Base-by-base conservation (phyloP, 2,329 filamentous ascomycete genomes). In the Trichoderma hamatum region DNA sequence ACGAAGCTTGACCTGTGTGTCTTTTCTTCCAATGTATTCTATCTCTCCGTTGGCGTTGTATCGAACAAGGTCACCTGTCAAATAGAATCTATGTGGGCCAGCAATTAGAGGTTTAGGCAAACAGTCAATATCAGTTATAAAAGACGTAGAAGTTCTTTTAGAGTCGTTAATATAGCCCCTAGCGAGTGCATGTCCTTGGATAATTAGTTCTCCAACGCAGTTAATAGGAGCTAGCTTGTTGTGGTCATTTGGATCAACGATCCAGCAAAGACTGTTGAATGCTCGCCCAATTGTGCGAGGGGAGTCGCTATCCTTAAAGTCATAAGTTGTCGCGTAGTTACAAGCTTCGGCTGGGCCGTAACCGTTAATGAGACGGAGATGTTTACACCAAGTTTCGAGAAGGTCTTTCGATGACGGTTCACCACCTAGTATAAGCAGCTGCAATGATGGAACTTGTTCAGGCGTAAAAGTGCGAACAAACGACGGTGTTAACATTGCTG, bases 151-250 rank as follows among this genome's bases (percentile, higher is more conserved):
- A 78, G 82, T 78, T 9, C 32, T 39, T 3, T 70, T 68, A 28
- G 74, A 2, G 36, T 78, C 73, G 65, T 84, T 82, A 30, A 85
- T 74, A 68, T 87, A 88, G 39, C 84, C 83, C 28, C 81, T 76
- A 32, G 82, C 84, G 13, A 88, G 36, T 19, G 70, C 49, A 3
- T 83, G 84, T 2, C 72, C 71, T 60, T 73, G 70, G 11, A 76
- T 67, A 1, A 75, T 51, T 4, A 76, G 54, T 59, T 76, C 74
- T 10, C 74, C 74, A 9, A 68, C 59, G 34, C 70, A 71, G 0
- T 74, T 74, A 5, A 73, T 61, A 1, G 74, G 74, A 1, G 67
- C 51, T 3, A 76, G 69, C 19, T 67, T 61, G 19, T 72, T 64
- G 28, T 67, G 59, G 16, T 75, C 36, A 2, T 70, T 66, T 2